Conservation (phyloP, 768 basidiomycete genomes). For the Aureoboletus auriporus region DNA sequence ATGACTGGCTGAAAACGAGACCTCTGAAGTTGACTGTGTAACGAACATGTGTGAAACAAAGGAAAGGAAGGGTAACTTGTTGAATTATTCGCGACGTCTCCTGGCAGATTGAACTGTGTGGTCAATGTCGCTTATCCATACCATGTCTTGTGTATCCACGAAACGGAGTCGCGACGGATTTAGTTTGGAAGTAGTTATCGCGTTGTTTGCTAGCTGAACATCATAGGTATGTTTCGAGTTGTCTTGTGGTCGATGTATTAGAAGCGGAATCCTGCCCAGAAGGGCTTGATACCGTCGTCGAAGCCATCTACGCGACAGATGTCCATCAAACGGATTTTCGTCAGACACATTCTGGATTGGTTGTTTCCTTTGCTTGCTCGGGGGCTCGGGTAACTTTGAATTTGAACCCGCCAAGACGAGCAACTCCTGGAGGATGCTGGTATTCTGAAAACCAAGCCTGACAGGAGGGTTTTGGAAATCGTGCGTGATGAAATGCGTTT, state of each 20-base stretch:
- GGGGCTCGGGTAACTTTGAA: slow-evolving; percentile 22
- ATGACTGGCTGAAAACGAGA: slow-evolving; percentile 1
- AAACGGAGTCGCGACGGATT: slow-evolving; percentile 18
- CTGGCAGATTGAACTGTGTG: not conserved
- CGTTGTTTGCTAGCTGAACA: slow-evolving; percentile 31
- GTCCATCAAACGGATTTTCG: slow-evolving; percentile 16
- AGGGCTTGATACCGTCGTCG: slow-evolving; percentile 55
- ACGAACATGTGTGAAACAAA: not conserved
- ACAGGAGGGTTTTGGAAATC: slow-evolving; percentile 26
- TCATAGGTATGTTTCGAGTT: slow-evolving; percentile 19
- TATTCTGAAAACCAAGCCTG: slow-evolving; percentile 40
- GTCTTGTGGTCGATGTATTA: slow-evolving; percentile 33
- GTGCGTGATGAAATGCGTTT: slow-evolving; percentile 3
- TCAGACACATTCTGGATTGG: not conserved
- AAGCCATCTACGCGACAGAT: slow-evolving; percentile 29
- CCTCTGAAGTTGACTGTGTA: not conserved
- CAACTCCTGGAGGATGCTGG: slow-evolving; percentile 42
- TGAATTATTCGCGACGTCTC: not conserved
- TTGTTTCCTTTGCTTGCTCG: slow-evolving; percentile 25
- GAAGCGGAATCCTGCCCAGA: slow-evolving; percentile 55
- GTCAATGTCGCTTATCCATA: slow-evolving; percentile 30
- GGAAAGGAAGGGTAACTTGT: too few relatives aligned
- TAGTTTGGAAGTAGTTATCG: slow-evolving; percentile 17
- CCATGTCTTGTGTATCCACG: slow-evolving; percentile 28
- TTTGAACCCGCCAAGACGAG: slow-evolving; percentile 39